phyloP scores from a whole-genome alignment of 23 red algal species.

The Pyropia haitanensis region DNA sequence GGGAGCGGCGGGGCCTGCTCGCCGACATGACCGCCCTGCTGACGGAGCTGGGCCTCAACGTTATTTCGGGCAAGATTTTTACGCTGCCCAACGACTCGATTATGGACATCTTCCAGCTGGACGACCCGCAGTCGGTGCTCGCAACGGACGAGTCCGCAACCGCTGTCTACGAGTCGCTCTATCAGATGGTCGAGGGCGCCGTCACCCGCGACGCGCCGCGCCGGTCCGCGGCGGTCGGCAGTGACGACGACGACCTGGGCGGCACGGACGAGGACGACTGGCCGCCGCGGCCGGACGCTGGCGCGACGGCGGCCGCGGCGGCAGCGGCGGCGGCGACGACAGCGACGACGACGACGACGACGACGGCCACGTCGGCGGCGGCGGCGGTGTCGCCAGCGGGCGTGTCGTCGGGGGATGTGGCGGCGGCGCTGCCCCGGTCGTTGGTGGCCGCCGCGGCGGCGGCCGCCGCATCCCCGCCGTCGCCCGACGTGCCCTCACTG shows the following conservation, averaged over 20 bases:
- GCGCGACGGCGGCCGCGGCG: too few species aligned
- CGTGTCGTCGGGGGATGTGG: too few species aligned
- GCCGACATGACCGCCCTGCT: constrained; percentile 80
- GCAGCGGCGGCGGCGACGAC: too few species aligned
- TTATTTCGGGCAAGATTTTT: constrained; percentile 74
- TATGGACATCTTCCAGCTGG: constrained; percentile 89
- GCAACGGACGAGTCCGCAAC: constrained; percentile 33
- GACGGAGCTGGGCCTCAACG: constrained; percentile 41
- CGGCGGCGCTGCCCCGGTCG: too few species aligned
- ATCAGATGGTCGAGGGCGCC: constrained; percentile 33
- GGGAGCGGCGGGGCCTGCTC: constrained; percentile 67
- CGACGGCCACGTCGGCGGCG: too few species aligned
- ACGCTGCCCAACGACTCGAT: constrained; percentile 76
- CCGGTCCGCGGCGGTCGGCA: background rate
- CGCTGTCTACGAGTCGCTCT: constrained; percentile 54
- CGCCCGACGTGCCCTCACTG: too few species aligned
- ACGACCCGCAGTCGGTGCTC: constrained; percentile 51
- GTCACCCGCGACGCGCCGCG: background rate
- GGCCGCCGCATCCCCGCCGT: too few species aligned
- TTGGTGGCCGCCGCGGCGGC: too few species aligned
- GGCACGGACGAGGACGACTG: background rate
- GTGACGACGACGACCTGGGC: background rate
- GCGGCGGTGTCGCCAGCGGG: too few species aligned
- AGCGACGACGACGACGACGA: too few species aligned
- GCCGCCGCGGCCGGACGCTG: too few species aligned